Evolutionary conservation across 108 stramenopile genomes (phyloP).

Genomic region (Skeletonema grethae): DNA sequence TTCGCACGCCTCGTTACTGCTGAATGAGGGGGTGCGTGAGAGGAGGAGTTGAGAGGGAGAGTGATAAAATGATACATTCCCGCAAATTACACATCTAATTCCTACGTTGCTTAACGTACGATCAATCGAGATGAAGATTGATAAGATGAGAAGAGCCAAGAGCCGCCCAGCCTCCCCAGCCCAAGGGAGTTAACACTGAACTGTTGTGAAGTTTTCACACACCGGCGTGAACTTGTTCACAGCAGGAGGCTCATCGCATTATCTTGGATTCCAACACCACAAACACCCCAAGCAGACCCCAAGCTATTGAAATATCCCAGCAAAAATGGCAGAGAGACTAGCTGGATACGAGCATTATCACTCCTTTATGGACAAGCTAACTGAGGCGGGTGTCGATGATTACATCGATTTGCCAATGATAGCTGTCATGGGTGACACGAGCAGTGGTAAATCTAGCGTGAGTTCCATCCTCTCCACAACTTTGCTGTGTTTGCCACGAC

Average conservation of each 20-base stretch:
- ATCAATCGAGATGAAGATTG: too few species aligned
- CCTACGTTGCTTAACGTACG: too few species aligned
- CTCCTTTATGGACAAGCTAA: conserved; percentile 35
- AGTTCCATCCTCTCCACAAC: not conserved
- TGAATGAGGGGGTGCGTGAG: too few species aligned
- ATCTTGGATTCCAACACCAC: not conserved
- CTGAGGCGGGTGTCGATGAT: conserved; percentile 16
- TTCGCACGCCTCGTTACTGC: too few species aligned
- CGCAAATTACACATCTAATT: too few species aligned
- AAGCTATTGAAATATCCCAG: not conserved
- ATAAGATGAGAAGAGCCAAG: too few species aligned
- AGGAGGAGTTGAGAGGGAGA: too few species aligned
- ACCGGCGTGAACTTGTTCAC: not conserved
- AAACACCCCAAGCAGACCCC: not conserved
- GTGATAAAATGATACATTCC: too few species aligned
- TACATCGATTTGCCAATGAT: conserved; percentile 51
- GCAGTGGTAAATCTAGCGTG: conserved; percentile 27
- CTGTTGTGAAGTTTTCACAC: not conserved
- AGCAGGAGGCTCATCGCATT: not conserved
- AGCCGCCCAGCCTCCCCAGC: too few species aligned
- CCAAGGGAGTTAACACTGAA: too few species aligned
- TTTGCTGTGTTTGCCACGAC: not conserved
- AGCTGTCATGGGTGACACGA: conserved; percentile 49
- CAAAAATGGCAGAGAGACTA: not conserved
- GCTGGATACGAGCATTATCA: conserved; percentile 30